A percentile compares a stretch with the other conserved stretches of the same genome.
Evolutionary conservation across 2,329 filamentous ascomycete genomes (phyloP).

Genomic region (Neonectria sp.): DNA sequence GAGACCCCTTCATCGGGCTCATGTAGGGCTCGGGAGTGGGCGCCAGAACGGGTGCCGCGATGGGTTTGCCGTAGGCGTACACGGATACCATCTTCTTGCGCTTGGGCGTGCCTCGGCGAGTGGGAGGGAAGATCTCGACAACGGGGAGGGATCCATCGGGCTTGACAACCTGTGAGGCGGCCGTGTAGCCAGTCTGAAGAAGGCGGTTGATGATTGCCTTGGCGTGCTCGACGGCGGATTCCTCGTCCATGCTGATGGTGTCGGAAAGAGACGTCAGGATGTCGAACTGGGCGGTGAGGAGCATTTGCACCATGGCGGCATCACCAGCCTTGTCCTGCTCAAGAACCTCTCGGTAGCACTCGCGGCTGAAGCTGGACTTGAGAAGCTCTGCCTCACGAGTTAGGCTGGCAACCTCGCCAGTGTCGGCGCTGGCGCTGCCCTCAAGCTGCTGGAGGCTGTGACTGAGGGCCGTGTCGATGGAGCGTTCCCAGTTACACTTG

Average conservation of each 20-base stretch:
- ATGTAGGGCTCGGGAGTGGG: slow-evolving; percentile 51
- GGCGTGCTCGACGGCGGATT: slow-evolving; percentile 85
- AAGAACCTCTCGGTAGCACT: slow-evolving; percentile 81
- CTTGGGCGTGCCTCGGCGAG: slow-evolving; percentile 83
- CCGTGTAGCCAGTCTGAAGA: slow-evolving; percentile 81
- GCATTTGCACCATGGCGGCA: slow-evolving; percentile 82
- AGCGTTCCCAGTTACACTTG: slow-evolving; percentile 88
- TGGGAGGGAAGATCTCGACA: slow-evolving; percentile 78
- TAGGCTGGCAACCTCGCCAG: slow-evolving; percentile 77
- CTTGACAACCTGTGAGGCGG: slow-evolving; percentile 88
- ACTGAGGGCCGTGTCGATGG: slow-evolving; percentile 88
- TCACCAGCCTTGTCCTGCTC: slow-evolving; percentile 90
- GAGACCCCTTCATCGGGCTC: slow-evolving; percentile 80
- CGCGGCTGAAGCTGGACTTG: slow-evolving; percentile 85
- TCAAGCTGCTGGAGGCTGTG: slow-evolving; percentile 87
- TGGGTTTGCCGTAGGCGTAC: slow-evolving; percentile 58
- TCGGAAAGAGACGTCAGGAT: slow-evolving; percentile 87
- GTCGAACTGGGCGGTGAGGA: slow-evolving; percentile 93
- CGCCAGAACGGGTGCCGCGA: slow-evolving; percentile 61
- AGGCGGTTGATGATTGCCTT: slow-evolving; percentile 84
- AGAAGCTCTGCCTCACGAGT: slow-evolving; percentile 88
- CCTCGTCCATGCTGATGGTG: slow-evolving; percentile 85
- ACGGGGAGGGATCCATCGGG: slow-evolving; percentile 80
- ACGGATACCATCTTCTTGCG: slow-evolving; percentile 70
- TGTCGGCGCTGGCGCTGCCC: slow-evolving; percentile 65